Conservation (phyloP, 2,329 filamentous ascomycete genomes). For the Aspergillus latus region DNA sequence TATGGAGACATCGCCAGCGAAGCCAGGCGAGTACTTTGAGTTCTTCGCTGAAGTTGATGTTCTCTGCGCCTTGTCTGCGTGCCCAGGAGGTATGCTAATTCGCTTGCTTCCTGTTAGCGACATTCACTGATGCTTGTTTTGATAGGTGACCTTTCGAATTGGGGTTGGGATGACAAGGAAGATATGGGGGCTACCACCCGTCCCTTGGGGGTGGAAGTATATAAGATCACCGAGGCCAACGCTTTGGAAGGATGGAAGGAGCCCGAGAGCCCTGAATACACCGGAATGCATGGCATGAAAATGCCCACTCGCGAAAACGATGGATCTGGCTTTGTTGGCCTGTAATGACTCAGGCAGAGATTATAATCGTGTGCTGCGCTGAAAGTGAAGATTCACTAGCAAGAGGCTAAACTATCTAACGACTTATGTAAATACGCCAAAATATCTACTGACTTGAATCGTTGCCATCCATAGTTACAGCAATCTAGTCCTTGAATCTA, state of each 20-base stretch:
- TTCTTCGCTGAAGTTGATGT: slow-evolving; percentile 80
- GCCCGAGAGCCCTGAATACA: slow-evolving; percentile 61
- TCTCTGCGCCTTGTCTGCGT: slow-evolving; percentile 65
- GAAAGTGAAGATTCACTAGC: no score
- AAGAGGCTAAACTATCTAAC: no score
- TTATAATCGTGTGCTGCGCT: no score
- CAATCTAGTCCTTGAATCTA: no score
- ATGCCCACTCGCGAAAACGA: slow-evolving; percentile 44
- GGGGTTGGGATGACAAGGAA: slow-evolving; percentile 69
- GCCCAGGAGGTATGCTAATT: slow-evolving; percentile 61
- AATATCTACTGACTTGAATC: no score
- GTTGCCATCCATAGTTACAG: no score
- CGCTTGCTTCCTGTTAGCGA: not conserved
- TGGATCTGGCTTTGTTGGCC: slow-evolving; percentile 26
- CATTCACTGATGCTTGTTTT: slow-evolving; percentile 18
- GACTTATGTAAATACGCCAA: no score
- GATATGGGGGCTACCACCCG: slow-evolving; percentile 67
- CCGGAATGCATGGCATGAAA: slow-evolving; percentile 64
- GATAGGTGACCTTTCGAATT: slow-evolving; percentile 69
- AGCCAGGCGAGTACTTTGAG: slow-evolving; percentile 60
- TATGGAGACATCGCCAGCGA: slow-evolving; percentile 58
- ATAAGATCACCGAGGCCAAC: slow-evolving; percentile 56
- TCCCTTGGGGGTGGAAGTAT: slow-evolving; percentile 73
- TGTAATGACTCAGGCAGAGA: slow-evolving; percentile 16
- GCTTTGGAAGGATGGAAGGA: slow-evolving; percentile 64